A percentile compares a stretch with the other conserved stretches of the same genome.
phyloP scores from a whole-genome alignment of 441 rosid genomes.

The Francoa sonchifolia region DNA sequence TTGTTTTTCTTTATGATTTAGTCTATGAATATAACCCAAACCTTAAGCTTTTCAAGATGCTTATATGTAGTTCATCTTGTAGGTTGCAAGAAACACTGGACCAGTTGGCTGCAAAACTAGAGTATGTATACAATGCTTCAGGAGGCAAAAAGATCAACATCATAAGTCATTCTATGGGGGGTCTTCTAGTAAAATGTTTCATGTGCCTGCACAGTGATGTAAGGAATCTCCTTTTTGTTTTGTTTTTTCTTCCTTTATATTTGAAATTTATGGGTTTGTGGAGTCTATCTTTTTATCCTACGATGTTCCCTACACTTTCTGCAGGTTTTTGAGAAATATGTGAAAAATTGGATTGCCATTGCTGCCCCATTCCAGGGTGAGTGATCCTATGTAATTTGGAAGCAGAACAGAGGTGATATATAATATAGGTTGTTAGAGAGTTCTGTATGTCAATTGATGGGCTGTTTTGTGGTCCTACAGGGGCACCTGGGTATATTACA shows the following conservation, averaged over 20 bases:
- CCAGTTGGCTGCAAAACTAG: conserved; percentile 49
- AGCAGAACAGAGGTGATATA: background rate
- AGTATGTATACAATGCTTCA: conserved; percentile 56
- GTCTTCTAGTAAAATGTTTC: conserved; percentile 85
- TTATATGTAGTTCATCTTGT: conserved; percentile 10
- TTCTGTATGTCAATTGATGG: background rate
- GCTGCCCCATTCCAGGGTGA: conserved; percentile 86
- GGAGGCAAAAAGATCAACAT: conserved; percentile 87
- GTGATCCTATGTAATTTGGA: conserved; percentile 9
- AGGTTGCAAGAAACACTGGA: conserved; percentile 71
- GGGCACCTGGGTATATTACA: conserved; percentile 83
- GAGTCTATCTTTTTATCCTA: background rate
- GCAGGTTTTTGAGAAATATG: conserved; percentile 80
- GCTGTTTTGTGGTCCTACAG: conserved; percentile 23
- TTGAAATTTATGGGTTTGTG: background rate
- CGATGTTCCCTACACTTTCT: background rate
- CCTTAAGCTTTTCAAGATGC: background rate
- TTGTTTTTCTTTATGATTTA: too few relatives aligned
- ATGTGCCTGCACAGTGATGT: conserved; percentile 74
- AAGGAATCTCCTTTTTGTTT: conserved; percentile 12
- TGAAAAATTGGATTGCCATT: conserved; percentile 88
- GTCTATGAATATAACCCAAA: too few relatives aligned
- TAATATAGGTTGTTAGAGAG: background rate
- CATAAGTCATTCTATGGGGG: conserved; percentile 95
- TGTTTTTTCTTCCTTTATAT: background rate